Evolutionary conservation across 768 basidiomycete genomes (phyloP).

Genomic region (Termitomyces eurrhizus): DNA sequence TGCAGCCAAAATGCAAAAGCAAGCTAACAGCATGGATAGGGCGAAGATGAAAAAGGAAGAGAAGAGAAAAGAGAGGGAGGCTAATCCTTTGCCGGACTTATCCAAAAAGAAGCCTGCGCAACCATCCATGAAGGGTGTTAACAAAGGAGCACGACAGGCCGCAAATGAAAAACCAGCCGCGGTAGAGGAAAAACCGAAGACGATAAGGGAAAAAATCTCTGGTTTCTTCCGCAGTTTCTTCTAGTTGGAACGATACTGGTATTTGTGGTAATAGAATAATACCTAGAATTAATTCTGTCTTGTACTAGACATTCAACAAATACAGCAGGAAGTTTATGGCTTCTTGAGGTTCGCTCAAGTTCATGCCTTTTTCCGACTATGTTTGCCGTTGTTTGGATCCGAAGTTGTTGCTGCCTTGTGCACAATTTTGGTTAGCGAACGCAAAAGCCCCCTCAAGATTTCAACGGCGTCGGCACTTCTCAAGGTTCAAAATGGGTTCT

Average conservation of each 20-base stretch:
- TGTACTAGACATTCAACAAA: no score
- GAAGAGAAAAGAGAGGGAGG: not conserved
- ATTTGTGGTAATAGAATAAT: not conserved
- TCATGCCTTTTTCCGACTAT: not conserved
- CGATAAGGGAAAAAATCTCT: conserved; percentile 5
- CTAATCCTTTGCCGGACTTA: not conserved
- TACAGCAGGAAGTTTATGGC: no score
- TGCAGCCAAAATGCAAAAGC: conserved; percentile 1
- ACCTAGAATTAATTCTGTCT: not conserved
- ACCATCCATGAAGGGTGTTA: conserved; percentile 1
- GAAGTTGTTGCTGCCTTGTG: conserved; percentile 20
- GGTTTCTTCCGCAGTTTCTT: conserved; percentile 14
- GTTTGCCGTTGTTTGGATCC: conserved; percentile 29
- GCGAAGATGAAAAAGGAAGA: conserved; percentile 1
- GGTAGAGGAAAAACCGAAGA: not conserved
- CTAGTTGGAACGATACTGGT: not conserved
- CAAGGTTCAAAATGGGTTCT: conserved; percentile 69
- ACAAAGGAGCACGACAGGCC: not conserved
- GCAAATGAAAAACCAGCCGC: not conserved
- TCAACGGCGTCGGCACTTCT: conserved; percentile 43
- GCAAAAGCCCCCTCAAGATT: conserved; percentile 35
- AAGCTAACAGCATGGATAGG: conserved; percentile 4
- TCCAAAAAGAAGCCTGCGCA: not conserved
- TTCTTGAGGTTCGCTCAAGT: not conserved
- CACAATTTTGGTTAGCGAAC: conserved; percentile 21